phyloP scores from a whole-genome alignment of 306 rosid genomes.

The Senna siamea region DNA sequence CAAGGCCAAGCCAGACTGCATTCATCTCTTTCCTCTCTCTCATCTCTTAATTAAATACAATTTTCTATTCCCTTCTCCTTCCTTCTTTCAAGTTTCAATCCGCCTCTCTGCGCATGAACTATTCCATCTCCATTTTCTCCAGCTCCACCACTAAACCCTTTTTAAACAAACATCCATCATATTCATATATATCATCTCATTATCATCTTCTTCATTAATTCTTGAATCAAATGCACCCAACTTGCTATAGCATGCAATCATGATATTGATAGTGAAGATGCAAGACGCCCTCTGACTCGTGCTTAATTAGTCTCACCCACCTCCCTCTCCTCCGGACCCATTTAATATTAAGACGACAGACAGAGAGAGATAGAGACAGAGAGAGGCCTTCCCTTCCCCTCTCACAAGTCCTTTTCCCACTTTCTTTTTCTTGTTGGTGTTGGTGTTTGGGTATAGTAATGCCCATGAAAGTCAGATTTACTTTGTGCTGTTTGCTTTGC shows the following conservation, averaged over 20 bases:
- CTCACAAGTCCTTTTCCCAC: too few relatives aligned
- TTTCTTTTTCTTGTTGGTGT: too few relatives aligned
- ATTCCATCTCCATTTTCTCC: too few relatives aligned
- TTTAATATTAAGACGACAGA: constrained; percentile 41
- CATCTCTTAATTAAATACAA: too few relatives aligned
- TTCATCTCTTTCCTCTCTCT: constrained; percentile 1
- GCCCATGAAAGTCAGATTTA: constrained; percentile 37
- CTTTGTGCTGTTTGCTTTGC: constrained; percentile 40
- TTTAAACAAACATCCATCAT: too few relatives aligned
- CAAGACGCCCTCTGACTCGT: constrained; percentile 38
- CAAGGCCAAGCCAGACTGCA: constrained; percentile 23
- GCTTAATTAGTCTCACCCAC: constrained; percentile 72
- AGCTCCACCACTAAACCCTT: too few relatives aligned
- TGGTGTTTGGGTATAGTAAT: constrained; percentile 37
- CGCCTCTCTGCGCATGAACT: too few relatives aligned
- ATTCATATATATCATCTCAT: too few relatives aligned
- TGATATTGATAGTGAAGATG: constrained; percentile 66
- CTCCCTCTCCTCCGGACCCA: constrained; percentile 52
- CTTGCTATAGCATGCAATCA: constrained; percentile 48
- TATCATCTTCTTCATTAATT: constrained; percentile 8
- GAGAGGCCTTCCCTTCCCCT: too few relatives aligned
- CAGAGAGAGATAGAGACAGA: constrained; percentile 19
- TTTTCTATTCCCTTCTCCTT: constrained; percentile 29
- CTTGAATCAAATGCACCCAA: constrained; percentile 64
- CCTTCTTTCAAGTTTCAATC: constrained; percentile 30